A percentile compares a stretch with the other conserved stretches of the same genome.
Conservation (phyloP, 2,329 filamentous ascomycete species). For the Myotisia sp. region DNA sequence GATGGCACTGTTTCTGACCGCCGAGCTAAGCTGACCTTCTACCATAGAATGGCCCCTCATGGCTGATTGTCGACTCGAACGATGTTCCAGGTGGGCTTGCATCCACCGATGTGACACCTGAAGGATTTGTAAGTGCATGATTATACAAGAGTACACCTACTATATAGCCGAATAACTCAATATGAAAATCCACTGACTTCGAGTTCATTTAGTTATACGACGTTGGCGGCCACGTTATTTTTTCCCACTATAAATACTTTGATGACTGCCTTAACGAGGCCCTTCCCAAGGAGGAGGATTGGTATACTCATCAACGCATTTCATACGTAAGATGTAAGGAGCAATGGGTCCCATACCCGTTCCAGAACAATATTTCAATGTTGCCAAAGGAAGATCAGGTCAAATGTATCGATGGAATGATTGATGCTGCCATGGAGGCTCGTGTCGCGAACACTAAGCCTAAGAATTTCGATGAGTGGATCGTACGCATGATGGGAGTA, state of each 20-base stretch:
- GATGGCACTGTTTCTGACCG: too few relatives aligned
- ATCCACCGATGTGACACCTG: slow-evolving; percentile 83
- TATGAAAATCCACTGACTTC: slow-evolving; percentile 10
- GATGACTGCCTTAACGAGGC: slow-evolving; percentile 98
- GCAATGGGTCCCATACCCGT: slow-evolving; percentile 95
- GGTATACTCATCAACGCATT: slow-evolving; percentile 96
- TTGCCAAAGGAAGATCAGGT: slow-evolving; percentile 95
- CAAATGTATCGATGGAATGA: slow-evolving; percentile 83
- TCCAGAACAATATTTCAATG: slow-evolving; percentile 99
- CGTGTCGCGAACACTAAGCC: slow-evolving; percentile 71
- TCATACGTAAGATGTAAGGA: slow-evolving; percentile 97
- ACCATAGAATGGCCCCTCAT: slow-evolving; percentile 69
- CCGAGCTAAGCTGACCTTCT: too few relatives aligned
- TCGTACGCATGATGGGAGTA: slow-evolving; percentile 75
- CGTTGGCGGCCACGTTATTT: slow-evolving; percentile 95
- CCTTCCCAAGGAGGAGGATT: slow-evolving; percentile 82
- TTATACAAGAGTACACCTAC: too few relatives aligned
- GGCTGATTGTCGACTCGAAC: slow-evolving; percentile 88
- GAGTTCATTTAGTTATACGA: slow-evolving; percentile 73
- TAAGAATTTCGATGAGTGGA: slow-evolving; percentile 97
- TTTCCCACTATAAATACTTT: slow-evolving; percentile 99
- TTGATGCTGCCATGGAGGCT: slow-evolving; percentile 73
- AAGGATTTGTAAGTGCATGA: slow-evolving; percentile 97
- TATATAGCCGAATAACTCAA: slow-evolving; percentile 6
- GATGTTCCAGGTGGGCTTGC: slow-evolving; percentile 90